A percentile compares a stretch with the other conserved stretches of the same genome.
phyloP scores from a whole-genome alignment of 2,329 filamentous ascomycete species.

The Dactylellina haptotyla region DNA sequence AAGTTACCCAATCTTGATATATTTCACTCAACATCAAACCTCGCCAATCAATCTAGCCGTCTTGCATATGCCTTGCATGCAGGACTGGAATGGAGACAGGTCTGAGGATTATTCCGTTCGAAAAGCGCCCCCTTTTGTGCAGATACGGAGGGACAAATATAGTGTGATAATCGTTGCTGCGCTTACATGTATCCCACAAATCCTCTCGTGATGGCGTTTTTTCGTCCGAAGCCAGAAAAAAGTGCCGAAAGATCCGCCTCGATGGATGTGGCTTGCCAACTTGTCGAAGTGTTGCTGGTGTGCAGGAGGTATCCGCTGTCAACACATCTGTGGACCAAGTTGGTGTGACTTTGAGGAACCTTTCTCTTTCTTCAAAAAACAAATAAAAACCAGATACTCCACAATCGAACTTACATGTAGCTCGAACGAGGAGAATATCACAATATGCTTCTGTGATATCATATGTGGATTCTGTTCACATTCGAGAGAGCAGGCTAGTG shows the following conservation, averaged over 20 bases:
- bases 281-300: neutral
- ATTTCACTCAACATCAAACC: slow-evolving; percentile 54
- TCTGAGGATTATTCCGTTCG: slow-evolving; percentile 45
- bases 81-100: slow-evolving; percentile 44
- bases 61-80: slow-evolving; percentile 50
- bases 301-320: slow-evolving; percentile 36
- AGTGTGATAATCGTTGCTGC: slow-evolving; percentile 19
- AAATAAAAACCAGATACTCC: too few relatives aligned
- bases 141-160: slow-evolving; percentile 11
- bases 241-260: slow-evolving; percentile 53
- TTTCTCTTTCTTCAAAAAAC: slow-evolving; percentile 11
- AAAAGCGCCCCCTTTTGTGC: slow-evolving; percentile 33
- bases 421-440: too few relatives aligned
- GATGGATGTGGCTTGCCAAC: slow-evolving; percentile 38
- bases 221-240: slow-evolving; percentile 50
- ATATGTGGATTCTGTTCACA: slow-evolving; percentile 11
- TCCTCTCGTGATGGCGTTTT: slow-evolving; percentile 23
- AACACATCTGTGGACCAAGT: slow-evolving; percentile 27
- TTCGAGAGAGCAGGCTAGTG: neutral
- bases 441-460: slow-evolving; percentile 44
- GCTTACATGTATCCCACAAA: slow-evolving; percentile 4
- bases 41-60: slow-evolving; percentile 54
- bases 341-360: slow-evolving; percentile 29
- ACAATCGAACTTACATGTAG: too few relatives aligned
- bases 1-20: slow-evolving; percentile 4